Percentiles rank a stretch among this genome's conserved stretches.
These are phyloP conservation scores for Pulicaria dysenterica DNA, from an alignment of 129 eudicot genomes.

Conservation along the genomic window DNA sequence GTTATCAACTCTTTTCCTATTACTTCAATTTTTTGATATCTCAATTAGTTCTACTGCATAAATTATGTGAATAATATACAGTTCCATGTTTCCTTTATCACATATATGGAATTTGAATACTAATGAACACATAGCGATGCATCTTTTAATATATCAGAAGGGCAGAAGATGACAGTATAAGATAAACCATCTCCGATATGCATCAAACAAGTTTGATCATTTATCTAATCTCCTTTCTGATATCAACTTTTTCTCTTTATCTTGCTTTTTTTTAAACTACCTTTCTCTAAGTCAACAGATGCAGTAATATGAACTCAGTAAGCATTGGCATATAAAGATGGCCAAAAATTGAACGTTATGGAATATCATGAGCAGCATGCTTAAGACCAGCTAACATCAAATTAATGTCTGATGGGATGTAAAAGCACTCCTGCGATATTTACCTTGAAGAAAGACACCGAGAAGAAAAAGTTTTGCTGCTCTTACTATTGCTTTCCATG, in stretches of 20 bases:
- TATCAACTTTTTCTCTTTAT: background rate
- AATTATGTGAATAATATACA: too few species aligned
- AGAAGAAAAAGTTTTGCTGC: constrained; percentile 62
- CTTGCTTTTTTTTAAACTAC: background rate
- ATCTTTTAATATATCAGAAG: background rate
- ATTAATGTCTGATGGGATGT: background rate
- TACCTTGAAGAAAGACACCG: constrained; percentile 87
- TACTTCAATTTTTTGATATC: too few species aligned
- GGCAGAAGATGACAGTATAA: background rate
- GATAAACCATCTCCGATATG: background rate
- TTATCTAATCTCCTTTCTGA: background rate
- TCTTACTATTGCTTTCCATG: constrained; percentile 56
- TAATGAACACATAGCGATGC: constrained; percentile 1
- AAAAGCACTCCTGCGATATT: constrained; percentile 18
- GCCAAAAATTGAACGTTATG: too few species aligned
- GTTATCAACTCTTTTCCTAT: too few species aligned
- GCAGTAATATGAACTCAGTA: background rate
- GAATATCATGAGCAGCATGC: background rate
- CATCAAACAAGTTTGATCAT: background rate
- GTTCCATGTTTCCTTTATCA: background rate
- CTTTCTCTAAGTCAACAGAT: background rate
- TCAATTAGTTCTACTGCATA: too few species aligned
- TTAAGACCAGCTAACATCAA: background rate
- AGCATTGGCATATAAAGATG: constrained; percentile 8
- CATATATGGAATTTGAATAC: background rate